Base-by-base conservation (phyloP, 2,329 filamentous ascomycete species). In the Colletotrichum sidae region DNA sequence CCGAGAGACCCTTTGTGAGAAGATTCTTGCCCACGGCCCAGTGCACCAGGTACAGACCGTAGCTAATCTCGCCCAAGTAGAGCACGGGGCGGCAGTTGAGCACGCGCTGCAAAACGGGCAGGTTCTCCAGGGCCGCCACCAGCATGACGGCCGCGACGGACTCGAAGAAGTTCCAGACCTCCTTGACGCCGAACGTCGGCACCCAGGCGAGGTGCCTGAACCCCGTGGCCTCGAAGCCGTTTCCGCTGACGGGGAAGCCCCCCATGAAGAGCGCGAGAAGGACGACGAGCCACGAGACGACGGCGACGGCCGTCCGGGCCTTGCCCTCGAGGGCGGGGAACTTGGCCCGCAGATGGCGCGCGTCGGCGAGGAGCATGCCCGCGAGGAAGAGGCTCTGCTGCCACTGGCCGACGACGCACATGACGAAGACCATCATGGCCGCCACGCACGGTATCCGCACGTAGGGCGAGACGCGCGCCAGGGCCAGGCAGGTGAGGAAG, bases 41-140 rank as follows among this genome's bases (percentile, higher is more conserved):
- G 69, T 91, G 89, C 8, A 90, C 80, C 8, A 91, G 78, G 74
- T 91, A 91, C 12, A 91, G 76, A 1, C 84, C 80, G 72, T 85
- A 91, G 0, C 87, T 90, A 58, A 90, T 81, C 51, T 84, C 83
- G 0, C 88, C 89, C 2, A 91, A 80, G 66, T 88, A 89, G 70
- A 89, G 87, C 70, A 84, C 86, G 70, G 87, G 83, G 8, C 78
- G 77, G 0, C 77, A 79, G 73, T 89, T 87, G 68, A 90, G 89
- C 70, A 88, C 86, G 5, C 76, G 68, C 73, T 83, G 85, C n/a
- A 90, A 78, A 82, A 82, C 38, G 6, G 47, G 47, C 9, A 64
- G 9, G 3, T 53, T 58, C 8, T 67, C 52, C 5, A 68, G 25
- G 11, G 64, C 51, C 33, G 44, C 38, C 2, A 67, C 54, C 11